Conservation (phyloP, 345 rosid species). For the Combretum micranthum region DNA sequence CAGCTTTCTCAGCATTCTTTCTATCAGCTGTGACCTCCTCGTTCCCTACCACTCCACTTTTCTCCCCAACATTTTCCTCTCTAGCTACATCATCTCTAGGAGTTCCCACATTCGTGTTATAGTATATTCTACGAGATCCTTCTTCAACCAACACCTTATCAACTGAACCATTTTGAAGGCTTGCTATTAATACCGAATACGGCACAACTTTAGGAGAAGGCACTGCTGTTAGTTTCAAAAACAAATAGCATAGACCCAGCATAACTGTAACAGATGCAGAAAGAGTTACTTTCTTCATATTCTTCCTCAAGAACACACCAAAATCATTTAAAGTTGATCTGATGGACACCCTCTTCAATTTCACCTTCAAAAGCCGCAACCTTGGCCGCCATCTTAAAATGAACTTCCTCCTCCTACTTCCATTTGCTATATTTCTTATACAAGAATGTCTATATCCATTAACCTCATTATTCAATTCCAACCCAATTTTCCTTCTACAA, state of each 20-base stretch:
- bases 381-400: slow-evolving; percentile 65
- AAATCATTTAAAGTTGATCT: slow-evolving; percentile 46
- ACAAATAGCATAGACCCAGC: slow-evolving; percentile 57
- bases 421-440: slow-evolving; percentile 19
- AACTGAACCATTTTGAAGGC: slow-evolving; percentile 64
- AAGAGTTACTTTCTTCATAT: slow-evolving; percentile 43
- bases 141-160: slow-evolving; percentile 77
- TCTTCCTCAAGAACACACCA: slow-evolving; percentile 43
- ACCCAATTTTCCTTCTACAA: slow-evolving; percentile 35
- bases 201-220: slow-evolving; percentile 74
- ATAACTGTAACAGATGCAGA: slow-evolving; percentile 38
- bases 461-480: slow-evolving; percentile 17
- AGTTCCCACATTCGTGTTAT: slow-evolving; percentile 26
- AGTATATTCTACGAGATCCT: slow-evolving; percentile 89
- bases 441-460: slow-evolving; percentile 27
- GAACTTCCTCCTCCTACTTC: slow-evolving; percentile 34
- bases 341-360: slow-evolving; percentile 43
- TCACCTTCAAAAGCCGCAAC: slow-evolving; percentile 42
- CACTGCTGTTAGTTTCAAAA: slow-evolving; percentile 61
- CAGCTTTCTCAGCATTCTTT: slow-evolving; percentile 17
- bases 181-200: slow-evolving; percentile 67
- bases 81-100: slow-evolving; percentile 19
- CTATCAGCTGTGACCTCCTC: slow-evolving; percentile 17
- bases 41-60: slow-evolving; percentile 15
- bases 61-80: slow-evolving; percentile 24